phyloP scores from a whole-genome alignment of 192 early-diverging fungal genomes.

The Mortierella claussenii region DNA sequence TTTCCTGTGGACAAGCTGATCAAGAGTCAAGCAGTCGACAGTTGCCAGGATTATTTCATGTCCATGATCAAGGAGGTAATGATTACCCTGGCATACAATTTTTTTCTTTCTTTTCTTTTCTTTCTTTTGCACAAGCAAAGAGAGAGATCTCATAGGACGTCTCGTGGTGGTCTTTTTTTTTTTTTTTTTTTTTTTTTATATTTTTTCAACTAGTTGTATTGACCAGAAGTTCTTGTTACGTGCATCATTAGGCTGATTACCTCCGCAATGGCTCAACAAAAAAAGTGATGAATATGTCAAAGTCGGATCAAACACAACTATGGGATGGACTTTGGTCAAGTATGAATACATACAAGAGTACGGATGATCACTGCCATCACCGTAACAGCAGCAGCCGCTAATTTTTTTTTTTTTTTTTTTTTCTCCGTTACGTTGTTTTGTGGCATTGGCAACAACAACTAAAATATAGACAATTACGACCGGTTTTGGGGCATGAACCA shows the following conservation, averaged over 20 bases:
- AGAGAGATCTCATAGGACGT: background rate
- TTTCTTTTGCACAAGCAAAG: too few species aligned
- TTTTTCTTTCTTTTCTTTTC: background rate
- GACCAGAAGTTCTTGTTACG: background rate
- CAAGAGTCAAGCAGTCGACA: constrained; percentile 61
- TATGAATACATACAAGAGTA: constrained; percentile 43
- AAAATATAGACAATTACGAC: constrained; percentile 58
- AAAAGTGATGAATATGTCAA: constrained; percentile 87
- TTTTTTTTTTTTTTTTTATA: background rate
- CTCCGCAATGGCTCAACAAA: constrained; percentile 85
- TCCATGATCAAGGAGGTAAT: constrained; percentile 86
- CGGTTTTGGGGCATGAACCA: constrained; percentile 74
- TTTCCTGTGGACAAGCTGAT: constrained; percentile 79
- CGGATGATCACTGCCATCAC: too few species aligned
- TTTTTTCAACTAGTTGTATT: background rate
- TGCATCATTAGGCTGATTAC: constrained; percentile 77
- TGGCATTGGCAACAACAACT: too few species aligned
- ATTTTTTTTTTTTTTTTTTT: too few species aligned
- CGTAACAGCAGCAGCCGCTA: too few species aligned
- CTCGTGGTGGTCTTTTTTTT: background rate
- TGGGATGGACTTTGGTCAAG: constrained; percentile 77
- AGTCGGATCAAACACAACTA: constrained; percentile 82
- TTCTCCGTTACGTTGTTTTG: too few species aligned
- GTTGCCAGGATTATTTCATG: constrained; percentile 84
- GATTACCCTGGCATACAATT: background rate